Percentiles rank a stretch among this genome's conserved stretches.
Evolutionary conservation across 2,329 filamentous ascomycete species (phyloP).

Genomic region (Alternaria metachromatica): DNA sequence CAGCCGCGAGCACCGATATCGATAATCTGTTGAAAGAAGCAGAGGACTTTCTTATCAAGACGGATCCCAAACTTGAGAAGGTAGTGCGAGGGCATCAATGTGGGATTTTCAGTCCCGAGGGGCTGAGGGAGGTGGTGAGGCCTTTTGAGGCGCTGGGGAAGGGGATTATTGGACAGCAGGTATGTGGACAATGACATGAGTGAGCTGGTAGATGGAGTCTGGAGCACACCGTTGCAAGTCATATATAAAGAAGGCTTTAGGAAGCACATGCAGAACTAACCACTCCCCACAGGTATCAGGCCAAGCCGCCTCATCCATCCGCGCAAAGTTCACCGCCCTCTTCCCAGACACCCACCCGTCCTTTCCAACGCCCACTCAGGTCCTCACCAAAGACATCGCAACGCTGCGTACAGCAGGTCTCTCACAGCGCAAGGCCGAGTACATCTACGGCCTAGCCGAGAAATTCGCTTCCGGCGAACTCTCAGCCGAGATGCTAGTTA

Average conservation of each 20-base stretch:
- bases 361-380: constrained; percentile 80
- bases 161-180: constrained; percentile 92
- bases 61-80: constrained; percentile 74
- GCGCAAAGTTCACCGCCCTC: constrained; percentile 62
- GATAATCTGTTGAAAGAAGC: constrained; percentile 77
- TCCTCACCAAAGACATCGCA: constrained; percentile 66
- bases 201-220: background rate
- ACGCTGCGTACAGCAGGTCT: constrained; percentile 83
- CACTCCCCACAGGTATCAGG: constrained; percentile 70
- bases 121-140: constrained; percentile 83
- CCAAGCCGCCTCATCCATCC: constrained; percentile 88
- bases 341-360: constrained; percentile 59
- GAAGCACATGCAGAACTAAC: background rate
- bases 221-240: too few species aligned
- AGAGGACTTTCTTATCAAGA: constrained; percentile 72
- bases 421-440: constrained; percentile 94
- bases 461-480: constrained; percentile 81
- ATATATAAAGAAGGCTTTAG: background rate
- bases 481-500: constrained; percentile 75
- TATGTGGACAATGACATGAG: constrained; percentile 20
- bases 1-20: constrained; percentile 63
- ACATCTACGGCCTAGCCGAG: constrained; percentile 82
- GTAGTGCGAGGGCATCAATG: constrained; percentile 80
- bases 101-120: constrained; percentile 78
- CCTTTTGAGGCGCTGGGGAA: constrained; percentile 84